Evolutionary conservation across 176 grass and related monocot genomes (phyloP).

Genomic region (Cocos nucifera): DNA sequence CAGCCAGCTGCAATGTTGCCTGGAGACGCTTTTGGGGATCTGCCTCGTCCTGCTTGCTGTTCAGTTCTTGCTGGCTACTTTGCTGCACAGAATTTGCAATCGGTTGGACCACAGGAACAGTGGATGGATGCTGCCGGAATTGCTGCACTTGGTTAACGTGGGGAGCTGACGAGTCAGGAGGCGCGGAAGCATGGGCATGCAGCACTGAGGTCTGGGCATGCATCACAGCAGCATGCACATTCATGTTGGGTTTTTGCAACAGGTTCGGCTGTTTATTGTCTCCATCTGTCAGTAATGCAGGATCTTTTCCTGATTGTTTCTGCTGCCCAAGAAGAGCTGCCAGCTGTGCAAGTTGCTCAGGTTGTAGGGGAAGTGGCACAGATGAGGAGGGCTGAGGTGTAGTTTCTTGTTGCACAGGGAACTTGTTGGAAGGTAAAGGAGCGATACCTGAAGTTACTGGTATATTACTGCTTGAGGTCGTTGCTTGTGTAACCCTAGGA

Average conservation of each 20-base stretch:
- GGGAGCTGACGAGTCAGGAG: constrained; percentile 15
- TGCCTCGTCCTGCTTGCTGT: constrained; percentile 26
- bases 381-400: constrained; percentile 25
- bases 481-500: constrained; percentile 22
- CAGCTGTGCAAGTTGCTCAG: constrained; percentile 51
- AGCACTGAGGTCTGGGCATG: constrained; percentile 1
- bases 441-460: constrained; percentile 30
- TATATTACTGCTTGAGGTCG: constrained; percentile 22
- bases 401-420: constrained; percentile 20
- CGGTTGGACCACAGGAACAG: constrained; percentile 1
- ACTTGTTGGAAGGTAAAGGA: constrained; percentile 20
- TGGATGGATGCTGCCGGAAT: no score
- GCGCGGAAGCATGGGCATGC: background rate
- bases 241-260: constrained; percentile 24
- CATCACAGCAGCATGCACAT: constrained; percentile 14
- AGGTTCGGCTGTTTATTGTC: constrained; percentile 33
- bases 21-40: constrained; percentile 82
- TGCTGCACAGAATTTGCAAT: constrained; percentile 28
- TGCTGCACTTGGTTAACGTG: constrained; percentile 35
- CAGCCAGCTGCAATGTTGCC: constrained; percentile 84
- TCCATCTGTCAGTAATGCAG: constrained; percentile 21
- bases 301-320: constrained; percentile 38
- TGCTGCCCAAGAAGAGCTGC: constrained; percentile 47
- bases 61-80: constrained; percentile 25
- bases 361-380: constrained; percentile 40